Evolutionary conservation across 176 grass and related monocot species (phyloP).

Genomic region (Oryza glaberrima): DNA sequence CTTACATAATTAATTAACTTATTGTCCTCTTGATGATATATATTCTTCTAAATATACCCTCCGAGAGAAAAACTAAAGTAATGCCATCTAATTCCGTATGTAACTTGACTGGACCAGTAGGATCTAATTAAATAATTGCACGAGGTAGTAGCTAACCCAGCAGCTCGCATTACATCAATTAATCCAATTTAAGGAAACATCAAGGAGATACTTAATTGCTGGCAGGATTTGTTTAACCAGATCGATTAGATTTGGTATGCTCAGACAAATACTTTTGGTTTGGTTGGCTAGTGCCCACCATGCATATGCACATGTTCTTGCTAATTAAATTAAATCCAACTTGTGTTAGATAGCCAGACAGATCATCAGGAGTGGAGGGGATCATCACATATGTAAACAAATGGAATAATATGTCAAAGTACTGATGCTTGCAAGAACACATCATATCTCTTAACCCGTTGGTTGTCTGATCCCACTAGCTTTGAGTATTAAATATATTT

Average conservation of each 20-base stretch:
- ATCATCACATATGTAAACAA: background rate
- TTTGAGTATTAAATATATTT: background rate
- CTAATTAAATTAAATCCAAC: background rate
- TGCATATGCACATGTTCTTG: conserved; percentile 12
- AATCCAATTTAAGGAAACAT: conserved; percentile 34
- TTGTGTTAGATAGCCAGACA: conserved; percentile 4
- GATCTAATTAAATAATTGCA: background rate
- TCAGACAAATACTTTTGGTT: conserved; percentile 13
- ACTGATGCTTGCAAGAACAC: background rate
- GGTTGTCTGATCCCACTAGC: background rate
- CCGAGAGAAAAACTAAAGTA: background rate
- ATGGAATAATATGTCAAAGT: background rate
- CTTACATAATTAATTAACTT: background rate
- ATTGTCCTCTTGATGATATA: background rate
- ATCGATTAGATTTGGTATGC: background rate
- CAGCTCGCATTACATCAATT: background rate
- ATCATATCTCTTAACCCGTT: background rate
- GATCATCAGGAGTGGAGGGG: conserved; percentile 8
- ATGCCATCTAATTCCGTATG: background rate
- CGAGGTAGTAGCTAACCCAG: background rate
- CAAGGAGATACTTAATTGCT: background rate
- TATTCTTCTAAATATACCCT: background rate
- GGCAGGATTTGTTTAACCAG: conserved; percentile 8
- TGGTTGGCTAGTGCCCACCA: conserved; percentile 4
- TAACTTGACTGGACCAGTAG: conserved; percentile 9